These are phyloP conservation scores for Hevea brasiliensis DNA, from an alignment of 345 rosid genomes.

Conservation along the genomic window DNA sequence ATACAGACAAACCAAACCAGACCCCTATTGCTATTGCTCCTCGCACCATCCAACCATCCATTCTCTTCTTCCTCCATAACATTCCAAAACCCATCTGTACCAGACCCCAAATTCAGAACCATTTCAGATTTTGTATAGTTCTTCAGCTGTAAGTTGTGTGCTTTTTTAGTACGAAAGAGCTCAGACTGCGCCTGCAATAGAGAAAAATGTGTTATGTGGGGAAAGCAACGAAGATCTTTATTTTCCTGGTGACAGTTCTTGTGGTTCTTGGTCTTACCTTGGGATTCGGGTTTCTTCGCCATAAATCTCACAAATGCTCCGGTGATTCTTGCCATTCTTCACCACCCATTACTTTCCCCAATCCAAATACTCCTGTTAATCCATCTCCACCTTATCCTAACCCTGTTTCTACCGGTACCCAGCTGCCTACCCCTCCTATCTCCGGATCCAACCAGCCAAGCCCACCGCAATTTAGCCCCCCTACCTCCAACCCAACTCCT, in stretches of 20 bases:
- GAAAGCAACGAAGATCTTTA: constrained; percentile 98
- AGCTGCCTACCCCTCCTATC: not conserved
- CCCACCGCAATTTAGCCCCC: constrained; percentile 3
- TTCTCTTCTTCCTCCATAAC: not conserved
- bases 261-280: constrained; percentile 67
- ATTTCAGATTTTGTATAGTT: not conserved
- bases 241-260: constrained; percentile 73
- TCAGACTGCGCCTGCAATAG: not conserved
- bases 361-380: constrained; percentile 23
- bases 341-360: constrained; percentile 45
- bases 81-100: not conserved
- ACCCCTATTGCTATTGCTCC: too few species aligned
- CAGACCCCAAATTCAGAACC: not conserved
- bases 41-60: not conserved
- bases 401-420: not conserved
- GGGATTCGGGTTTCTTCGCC: constrained; percentile 68
- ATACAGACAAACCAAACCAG: not conserved
- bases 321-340: constrained; percentile 47
- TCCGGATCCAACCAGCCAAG: constrained; percentile 25
- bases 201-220: constrained; percentile 80
- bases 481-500: too few species aligned
- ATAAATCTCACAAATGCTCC: constrained; percentile 52
- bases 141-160: not conserved
- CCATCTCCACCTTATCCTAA: constrained; percentile 15
- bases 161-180: not conserved